Conservation (phyloP, 1,284 basidiomycete genomes). For the Meira miltonrushii region DNA sequence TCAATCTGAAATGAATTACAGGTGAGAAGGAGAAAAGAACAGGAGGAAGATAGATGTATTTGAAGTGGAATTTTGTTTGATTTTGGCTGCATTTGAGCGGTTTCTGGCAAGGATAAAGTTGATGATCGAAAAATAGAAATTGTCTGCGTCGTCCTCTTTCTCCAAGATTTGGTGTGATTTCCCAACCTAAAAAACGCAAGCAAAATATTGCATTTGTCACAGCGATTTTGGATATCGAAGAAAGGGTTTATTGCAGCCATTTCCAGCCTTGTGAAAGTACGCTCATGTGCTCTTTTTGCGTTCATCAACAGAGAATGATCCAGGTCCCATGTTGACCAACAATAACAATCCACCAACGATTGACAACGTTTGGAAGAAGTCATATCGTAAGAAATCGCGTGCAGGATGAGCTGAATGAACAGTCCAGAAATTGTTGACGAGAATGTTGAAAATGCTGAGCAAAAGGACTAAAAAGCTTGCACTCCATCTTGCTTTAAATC, state of each 20-base stretch:
- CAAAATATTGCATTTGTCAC: no score
- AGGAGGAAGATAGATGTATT: no score
- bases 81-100: no score
- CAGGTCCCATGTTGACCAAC: constrained; percentile 95
- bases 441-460: constrained; percentile 86
- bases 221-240: not conserved
- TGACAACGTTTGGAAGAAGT: constrained; percentile 59
- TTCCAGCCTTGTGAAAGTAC: not conserved
- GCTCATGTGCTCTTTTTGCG: constrained; percentile 76
- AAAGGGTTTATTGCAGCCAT: not conserved
- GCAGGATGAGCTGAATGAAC: constrained; percentile 85
- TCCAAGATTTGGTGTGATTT: no score
- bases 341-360: constrained; percentile 96
- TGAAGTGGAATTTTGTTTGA: no score
- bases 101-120: no score
- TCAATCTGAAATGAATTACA: no score
- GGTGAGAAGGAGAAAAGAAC: no score
- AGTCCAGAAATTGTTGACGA: constrained; percentile 99
- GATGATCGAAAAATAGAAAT: no score
- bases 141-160: no score
- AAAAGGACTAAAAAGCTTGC: constrained; percentile 93
- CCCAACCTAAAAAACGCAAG: no score
- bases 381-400: constrained; percentile 80
- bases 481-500: constrained; percentile 99
- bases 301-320: constrained; percentile 94